phyloP scores from a whole-genome alignment of 1,139 yeast genomes.

The Barnettozyma hawaiiensis region DNA sequence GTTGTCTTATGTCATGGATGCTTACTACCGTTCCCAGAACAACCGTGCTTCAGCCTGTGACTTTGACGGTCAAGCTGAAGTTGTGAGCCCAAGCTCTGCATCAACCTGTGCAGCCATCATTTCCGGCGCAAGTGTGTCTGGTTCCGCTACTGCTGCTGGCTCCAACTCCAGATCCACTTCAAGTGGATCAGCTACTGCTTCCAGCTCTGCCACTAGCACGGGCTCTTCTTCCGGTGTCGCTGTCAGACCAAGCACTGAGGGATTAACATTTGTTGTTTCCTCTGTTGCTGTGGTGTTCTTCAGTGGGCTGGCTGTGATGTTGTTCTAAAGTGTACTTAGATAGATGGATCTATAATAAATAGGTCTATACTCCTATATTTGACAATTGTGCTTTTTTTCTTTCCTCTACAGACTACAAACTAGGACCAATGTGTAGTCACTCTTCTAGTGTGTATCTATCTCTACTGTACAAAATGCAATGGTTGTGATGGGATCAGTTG shows the following conservation, averaged over 20 bases:
- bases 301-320: slow-evolving; percentile 13
- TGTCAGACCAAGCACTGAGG: slow-evolving; percentile 23
- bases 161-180: slow-evolving; percentile 34
- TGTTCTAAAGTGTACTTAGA: slow-evolving; percentile 8
- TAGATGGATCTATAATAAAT: no score
- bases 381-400: not conserved
- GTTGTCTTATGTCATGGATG: slow-evolving; percentile 57
- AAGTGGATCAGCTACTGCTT: slow-evolving; percentile 30
- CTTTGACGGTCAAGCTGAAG: slow-evolving; percentile 59
- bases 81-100: slow-evolving; percentile 43
- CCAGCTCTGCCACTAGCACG: slow-evolving; percentile 36
- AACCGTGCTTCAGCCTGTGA: slow-evolving; percentile 49
- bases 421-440: not conserved
- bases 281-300: slow-evolving; percentile 19
- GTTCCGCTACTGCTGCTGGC: slow-evolving; percentile 26
- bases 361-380: not conserved
- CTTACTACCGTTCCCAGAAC: slow-evolving; percentile 52
- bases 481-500: slow-evolving; percentile 27
- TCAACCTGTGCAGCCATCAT: slow-evolving; percentile 46
- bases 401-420: not conserved
- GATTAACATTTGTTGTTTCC: not conserved
- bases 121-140: slow-evolving; percentile 33
- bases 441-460: not conserved
- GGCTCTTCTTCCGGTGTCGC: slow-evolving; percentile 22
- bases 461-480: not conserved